These are phyloP conservation scores for Sphenostylis stenocarpa DNA, from an alignment of 306 rosid genomes.

Conservation along the genomic window DNA sequence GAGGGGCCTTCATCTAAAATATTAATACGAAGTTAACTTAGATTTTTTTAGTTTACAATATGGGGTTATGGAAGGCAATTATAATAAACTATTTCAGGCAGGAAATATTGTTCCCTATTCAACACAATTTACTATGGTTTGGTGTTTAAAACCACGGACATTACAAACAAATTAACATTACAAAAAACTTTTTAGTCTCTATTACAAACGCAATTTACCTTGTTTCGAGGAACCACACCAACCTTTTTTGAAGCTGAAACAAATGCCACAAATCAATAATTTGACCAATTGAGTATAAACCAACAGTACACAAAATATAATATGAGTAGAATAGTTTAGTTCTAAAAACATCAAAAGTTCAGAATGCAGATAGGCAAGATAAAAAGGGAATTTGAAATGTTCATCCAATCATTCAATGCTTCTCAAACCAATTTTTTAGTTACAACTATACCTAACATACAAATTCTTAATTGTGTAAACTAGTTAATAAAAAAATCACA, in stretches of 20 bases:
- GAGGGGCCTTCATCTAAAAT: constrained; percentile 51
- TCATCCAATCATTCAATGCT: neutral
- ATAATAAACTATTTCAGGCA: constrained; percentile 15
- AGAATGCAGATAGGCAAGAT: neutral
- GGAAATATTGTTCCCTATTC: neutral
- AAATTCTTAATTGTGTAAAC: neutral
- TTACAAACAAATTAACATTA: neutral
- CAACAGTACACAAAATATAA: neutral
- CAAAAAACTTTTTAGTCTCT: constrained; percentile 9
- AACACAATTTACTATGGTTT: neutral
- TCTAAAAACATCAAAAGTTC: neutral
- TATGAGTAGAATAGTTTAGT: neutral
- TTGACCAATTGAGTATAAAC: neutral
- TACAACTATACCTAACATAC: neutral
- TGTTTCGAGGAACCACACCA: constrained; percentile 49
- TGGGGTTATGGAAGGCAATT: neutral
- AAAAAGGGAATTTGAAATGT: neutral
- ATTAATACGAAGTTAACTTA: constrained; percentile 22
- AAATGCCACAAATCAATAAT: neutral
- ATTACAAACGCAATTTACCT: constrained; percentile 51
- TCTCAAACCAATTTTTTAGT: neutral
- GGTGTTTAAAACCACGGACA: neutral
- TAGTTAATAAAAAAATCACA: neutral
- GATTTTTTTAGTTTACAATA: neutral
- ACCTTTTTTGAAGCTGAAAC: constrained; percentile 60